These are phyloP conservation scores for Lactifluus rugatus DNA, from an alignment of 768 basidiomycete species.

Conservation along the genomic window DNA sequence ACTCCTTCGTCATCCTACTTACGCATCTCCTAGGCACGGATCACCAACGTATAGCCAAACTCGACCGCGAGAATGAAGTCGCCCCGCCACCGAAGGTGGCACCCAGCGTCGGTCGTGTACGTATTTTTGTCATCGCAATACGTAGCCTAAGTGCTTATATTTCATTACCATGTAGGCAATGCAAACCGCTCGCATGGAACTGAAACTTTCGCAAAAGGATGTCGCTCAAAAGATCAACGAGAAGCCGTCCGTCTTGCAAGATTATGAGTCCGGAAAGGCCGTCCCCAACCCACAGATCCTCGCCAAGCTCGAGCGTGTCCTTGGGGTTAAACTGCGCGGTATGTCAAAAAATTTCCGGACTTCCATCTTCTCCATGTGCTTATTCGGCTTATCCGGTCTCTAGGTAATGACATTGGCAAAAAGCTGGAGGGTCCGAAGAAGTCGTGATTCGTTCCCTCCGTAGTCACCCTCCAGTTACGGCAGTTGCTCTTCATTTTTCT, in stretches of 20 bases:
- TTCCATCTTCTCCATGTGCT: background rate
- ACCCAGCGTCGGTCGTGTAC: conserved; percentile 62
- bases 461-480: conserved; percentile 25
- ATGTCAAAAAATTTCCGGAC: conserved; percentile 22
- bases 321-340: conserved; percentile 89
- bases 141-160: background rate
- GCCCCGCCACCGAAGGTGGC: conserved; percentile 80
- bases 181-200: conserved; percentile 65
- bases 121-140: conserved; percentile 18
- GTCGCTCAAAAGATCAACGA: conserved; percentile 90
- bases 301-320: conserved; percentile 74
- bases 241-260: conserved; percentile 79
- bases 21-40: conserved; percentile 57
- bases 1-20: background rate
- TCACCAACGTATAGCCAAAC: conserved; percentile 87
- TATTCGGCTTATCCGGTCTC: background rate
- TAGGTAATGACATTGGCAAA: conserved; percentile 78
- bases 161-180: conserved; percentile 49
- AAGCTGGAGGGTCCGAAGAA: conserved; percentile 74
- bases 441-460: conserved; percentile 41
- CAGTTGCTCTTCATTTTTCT: conserved; percentile 16
- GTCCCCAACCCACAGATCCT: conserved; percentile 82
- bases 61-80: conserved; percentile 92
- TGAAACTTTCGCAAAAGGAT: conserved; percentile 83
- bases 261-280: conserved; percentile 83